Percentiles rank a stretch among this genome's conserved stretches.
These are phyloP conservation scores for Periconia sp. DNA, from an alignment of 2,329 filamentous ascomycete species.

Conservation along the genomic window DNA sequence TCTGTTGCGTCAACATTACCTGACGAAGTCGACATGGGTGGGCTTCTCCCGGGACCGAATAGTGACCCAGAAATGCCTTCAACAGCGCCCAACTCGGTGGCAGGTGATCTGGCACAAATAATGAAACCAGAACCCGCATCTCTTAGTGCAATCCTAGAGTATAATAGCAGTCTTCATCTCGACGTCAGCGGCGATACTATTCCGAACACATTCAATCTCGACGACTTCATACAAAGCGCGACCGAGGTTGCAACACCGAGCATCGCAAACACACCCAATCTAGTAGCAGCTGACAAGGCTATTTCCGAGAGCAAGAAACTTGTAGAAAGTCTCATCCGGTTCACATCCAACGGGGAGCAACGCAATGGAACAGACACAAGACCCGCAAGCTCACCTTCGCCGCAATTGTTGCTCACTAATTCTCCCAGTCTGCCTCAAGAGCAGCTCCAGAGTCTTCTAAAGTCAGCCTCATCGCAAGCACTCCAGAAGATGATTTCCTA, in stretches of 20 bases:
- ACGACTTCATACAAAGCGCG: conserved; percentile 51
- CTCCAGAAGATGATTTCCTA: conserved; percentile 44
- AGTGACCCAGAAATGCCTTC: conserved; percentile 23
- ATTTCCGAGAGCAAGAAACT: conserved; percentile 44
- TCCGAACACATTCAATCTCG: conserved; percentile 44
- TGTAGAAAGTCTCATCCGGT: conserved; percentile 34
- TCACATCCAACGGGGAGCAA: conserved; percentile 30
- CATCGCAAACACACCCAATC: conserved; percentile 49
- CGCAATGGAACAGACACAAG: conserved; percentile 17
- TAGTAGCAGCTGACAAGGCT: conserved; percentile 39
- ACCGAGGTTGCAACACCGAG: conserved; percentile 58
- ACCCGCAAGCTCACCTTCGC: conserved; percentile 21
- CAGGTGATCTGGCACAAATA: conserved; percentile 18
- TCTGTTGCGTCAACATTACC: conserved; percentile 39
- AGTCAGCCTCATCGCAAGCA: conserved; percentile 37
- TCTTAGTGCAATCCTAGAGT: conserved; percentile 34
- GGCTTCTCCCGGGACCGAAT: conserved; percentile 16
- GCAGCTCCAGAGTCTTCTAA: conserved; percentile 36
- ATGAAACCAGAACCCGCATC: conserved; percentile 24
- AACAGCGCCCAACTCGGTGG: conserved; percentile 26
- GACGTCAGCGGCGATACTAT: conserved; percentile 42
- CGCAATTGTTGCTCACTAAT: conserved; percentile 30
- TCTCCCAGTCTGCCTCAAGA: conserved; percentile 35
- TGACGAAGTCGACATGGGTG: conserved; percentile 27
- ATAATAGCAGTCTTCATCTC: conserved; percentile 39